Evolutionary conservation across 2,329 filamentous ascomycete species (phyloP), one percentile per base, ranked within the genome.

Genomic region (Fusarium tricinctum): DNA sequence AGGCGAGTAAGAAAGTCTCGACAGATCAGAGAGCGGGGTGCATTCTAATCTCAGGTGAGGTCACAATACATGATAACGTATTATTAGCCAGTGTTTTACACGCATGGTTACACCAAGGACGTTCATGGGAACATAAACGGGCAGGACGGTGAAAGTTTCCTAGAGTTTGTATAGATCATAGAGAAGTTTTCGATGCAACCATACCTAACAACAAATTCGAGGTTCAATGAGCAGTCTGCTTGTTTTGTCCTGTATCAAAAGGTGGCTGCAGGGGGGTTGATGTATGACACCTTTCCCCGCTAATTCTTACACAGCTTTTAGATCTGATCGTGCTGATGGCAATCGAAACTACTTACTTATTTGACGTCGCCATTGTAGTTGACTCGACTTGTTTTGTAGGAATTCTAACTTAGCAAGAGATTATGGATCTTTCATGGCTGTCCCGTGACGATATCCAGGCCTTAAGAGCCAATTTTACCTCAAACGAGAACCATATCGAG

Each of bases 1-100:
- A 74, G 76, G 51, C 75, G 78, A 54, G 73, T 78, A 17, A 74
- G 78, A n/a, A 74, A 74, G 30, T 80, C 78, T 40, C 74, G 74
- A 26, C 74, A 78, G 40, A 47, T 74, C 14, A 71, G 59, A 44
- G 70, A 66, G 19, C 35, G n/a, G 26, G 45, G 6, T 19, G 23
- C 39, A 19, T 13, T 48, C 32, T 72, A 14, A 65, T 51, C 15
- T 10, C 28, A n/a, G 26, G 14, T 17, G 43, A 55, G n/a, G 17
- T 32, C 51, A 15, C 28, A 46, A 43, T 12, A 30, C 14, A 38
- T 23, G 28, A n/a, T 10, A 14, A 46, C 62, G 51, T 57, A 66
- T 59, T 30, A 42, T 63, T 59, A 53, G 32, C 55, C 45, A n/a
- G 26, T 20, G 49, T 35, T 43, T 46, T 12, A 23, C 47, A 47